Conservation (phyloP, 306 rosid genomes). For the Rosa rugosa region DNA sequence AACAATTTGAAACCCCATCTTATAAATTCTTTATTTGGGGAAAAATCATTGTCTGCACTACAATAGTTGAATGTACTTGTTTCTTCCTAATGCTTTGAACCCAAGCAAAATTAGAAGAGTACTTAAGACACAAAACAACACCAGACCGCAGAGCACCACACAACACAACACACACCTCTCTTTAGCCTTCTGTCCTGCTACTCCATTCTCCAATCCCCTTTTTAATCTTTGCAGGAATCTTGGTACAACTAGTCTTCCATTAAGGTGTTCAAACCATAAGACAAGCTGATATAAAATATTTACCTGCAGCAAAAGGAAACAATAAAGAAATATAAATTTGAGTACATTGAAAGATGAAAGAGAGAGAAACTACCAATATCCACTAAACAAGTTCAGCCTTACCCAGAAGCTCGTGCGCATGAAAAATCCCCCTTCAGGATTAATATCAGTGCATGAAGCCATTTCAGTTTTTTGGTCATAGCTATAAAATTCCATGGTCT, state of each 20-base stretch:
- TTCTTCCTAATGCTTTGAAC: constrained; percentile 8
- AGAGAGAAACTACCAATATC: not conserved
- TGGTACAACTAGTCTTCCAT: constrained; percentile 1
- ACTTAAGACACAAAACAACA: constrained; percentile 21
- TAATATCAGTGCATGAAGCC: constrained; percentile 9
- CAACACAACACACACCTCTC: constrained; percentile 13
- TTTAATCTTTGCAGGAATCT: not conserved
- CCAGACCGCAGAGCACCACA: constrained; percentile 16
- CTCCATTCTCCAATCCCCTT: not conserved
- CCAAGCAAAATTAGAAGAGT: constrained; percentile 17
- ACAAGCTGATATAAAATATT: constrained; percentile 6
- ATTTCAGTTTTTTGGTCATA: not conserved
- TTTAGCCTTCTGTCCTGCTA: constrained; percentile 18
- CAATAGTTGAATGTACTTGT: not conserved
- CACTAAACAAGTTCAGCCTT: not conserved
- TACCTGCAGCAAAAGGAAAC: constrained; percentile 12
- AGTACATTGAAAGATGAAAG: not conserved
- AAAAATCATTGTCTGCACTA: constrained; percentile 4
- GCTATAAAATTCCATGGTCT: not conserved
- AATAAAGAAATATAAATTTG: not conserved
- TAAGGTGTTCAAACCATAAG: constrained; percentile 1
- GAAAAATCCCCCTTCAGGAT: not conserved
- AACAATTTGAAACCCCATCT: not conserved
- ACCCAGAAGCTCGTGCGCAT: constrained; percentile 7
- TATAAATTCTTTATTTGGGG: not conserved